These are phyloP conservation scores for Phaeosphaeriaceae sp. DNA, from an alignment of 2,329 filamentous ascomycete species.

Conservation along the genomic window DNA sequence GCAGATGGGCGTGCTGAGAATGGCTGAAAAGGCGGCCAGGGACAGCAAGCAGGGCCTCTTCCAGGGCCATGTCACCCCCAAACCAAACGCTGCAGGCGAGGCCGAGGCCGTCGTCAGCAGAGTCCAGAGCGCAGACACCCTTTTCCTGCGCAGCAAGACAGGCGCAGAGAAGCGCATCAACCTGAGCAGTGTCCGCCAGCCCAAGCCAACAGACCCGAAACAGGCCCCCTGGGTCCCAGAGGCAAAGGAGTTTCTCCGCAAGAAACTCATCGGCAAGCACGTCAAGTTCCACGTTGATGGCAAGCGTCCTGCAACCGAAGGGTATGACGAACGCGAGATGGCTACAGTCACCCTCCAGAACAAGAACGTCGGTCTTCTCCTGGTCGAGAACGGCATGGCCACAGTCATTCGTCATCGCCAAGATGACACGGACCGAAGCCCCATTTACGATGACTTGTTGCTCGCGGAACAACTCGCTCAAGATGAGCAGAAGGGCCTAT, in stretches of 20 bases:
- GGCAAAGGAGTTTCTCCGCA: constrained; percentile 94
- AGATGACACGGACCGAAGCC: constrained; percentile 91
- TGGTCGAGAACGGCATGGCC: constrained; percentile 93
- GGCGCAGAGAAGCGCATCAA: constrained; percentile 88
- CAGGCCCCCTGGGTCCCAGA: constrained; percentile 90
- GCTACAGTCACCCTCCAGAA: constrained; percentile 83
- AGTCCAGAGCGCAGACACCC: constrained; percentile 85
- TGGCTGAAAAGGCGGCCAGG: constrained; percentile 86
- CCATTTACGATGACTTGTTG: constrained; percentile 90
- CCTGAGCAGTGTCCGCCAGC: constrained; percentile 90
- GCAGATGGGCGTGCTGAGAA: constrained; percentile 84
- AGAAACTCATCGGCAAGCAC: constrained; percentile 94
- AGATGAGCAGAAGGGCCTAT: constrained; percentile 90
- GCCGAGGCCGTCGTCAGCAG: constrained; percentile 84
- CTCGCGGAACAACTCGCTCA: constrained; percentile 82
- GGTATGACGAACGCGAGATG: constrained; percentile 93
- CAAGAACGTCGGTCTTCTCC: constrained; percentile 81
- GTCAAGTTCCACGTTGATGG: constrained; percentile 89
- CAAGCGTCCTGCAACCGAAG: constrained; percentile 85
- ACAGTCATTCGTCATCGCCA: constrained; percentile 94
- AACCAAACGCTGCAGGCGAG: constrained; percentile 65
- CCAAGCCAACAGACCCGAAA: constrained; percentile 84
- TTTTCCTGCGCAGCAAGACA: constrained; percentile 83
- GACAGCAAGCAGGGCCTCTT: constrained; percentile 78
- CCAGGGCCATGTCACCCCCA: constrained; percentile 75